Evolutionary conservation across 345 rosid species (phyloP).

Genomic region (Salix suchowensis): DNA sequence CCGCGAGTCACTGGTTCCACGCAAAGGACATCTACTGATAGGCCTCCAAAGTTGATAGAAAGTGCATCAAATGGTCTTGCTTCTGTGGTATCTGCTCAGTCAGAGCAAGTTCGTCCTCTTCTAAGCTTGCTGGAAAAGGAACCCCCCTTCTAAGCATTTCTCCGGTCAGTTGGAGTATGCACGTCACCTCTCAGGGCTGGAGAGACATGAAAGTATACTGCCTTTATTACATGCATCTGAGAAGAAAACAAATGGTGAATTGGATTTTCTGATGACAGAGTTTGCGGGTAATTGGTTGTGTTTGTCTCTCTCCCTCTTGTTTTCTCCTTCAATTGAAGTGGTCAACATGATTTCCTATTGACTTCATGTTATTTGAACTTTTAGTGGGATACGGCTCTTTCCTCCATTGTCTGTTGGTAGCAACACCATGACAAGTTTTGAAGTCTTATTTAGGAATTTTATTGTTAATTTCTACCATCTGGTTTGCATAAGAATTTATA

Average conservation of each 20-base stretch:
- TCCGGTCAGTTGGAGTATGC: too few species aligned
- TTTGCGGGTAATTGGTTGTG: conserved; percentile 64
- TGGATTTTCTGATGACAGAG: conserved; percentile 91
- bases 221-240: conserved; percentile 85
- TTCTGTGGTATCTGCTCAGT: conserved; percentile 35
- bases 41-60: conserved; percentile 66
- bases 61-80: conserved; percentile 57
- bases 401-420: not conserved
- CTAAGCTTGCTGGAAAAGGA: conserved; percentile 97
- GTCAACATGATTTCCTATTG: not conserved
- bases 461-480: not conserved
- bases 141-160: conserved; percentile 39
- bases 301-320: not conserved
- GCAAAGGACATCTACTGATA: conserved; percentile 62
- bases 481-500: not conserved
- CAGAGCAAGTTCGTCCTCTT: conserved; percentile 90
- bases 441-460: not conserved
- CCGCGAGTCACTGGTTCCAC: conserved; percentile 44
- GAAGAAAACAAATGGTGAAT: conserved; percentile 84
- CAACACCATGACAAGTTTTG: not conserved
- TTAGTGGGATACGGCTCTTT: not conserved
- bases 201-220: conserved; percentile 85
- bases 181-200: conserved; percentile 45
- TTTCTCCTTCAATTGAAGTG: not conserved
- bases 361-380: not conserved